A percentile compares a stretch with the other conserved stretches of the same genome.
Conservation (phyloP, 2,329 filamentous ascomycete genomes). For the Aaosphaeria arxii region DNA sequence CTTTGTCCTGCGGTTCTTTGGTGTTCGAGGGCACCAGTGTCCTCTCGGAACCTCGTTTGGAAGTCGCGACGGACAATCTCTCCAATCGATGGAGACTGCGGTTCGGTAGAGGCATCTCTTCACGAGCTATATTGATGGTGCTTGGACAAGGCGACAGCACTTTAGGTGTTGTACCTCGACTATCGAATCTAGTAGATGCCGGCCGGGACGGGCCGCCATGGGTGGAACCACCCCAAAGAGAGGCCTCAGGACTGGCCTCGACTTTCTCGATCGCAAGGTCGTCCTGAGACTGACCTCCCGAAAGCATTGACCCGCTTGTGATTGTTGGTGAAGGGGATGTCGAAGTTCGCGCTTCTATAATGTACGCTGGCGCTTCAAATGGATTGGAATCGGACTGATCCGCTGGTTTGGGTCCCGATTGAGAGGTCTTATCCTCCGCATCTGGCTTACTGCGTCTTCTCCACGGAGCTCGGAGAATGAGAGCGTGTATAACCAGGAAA, state of each 20-base stretch:
- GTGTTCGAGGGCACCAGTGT: constrained; percentile 10
- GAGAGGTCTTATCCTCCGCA: too few species aligned
- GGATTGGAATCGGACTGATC: too few species aligned
- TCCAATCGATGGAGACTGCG: not conserved
- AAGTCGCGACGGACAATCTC: constrained; percentile 2
- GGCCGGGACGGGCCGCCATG: constrained; percentile 13
- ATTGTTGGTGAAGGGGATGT: not conserved
- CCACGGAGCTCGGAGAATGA: constrained; percentile 21
- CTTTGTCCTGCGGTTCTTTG: constrained; percentile 15
- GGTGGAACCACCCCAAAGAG: constrained; percentile 17
- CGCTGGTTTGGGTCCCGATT: too few species aligned
- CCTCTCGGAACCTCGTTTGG: constrained; percentile 11
- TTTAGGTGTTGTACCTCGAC: constrained; percentile 18
- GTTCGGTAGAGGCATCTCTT: constrained; percentile 8
- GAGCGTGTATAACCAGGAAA: constrained; percentile 26
- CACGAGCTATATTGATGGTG: constrained; percentile 12
- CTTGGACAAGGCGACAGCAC: constrained; percentile 14
- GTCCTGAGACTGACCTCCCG: constrained; percentile 11
- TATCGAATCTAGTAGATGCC: constrained; percentile 21
- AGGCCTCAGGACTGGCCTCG: constrained; percentile 10
- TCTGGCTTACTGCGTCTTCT: constrained; percentile 4
- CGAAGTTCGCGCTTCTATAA: too few species aligned
- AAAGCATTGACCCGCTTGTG: not conserved
- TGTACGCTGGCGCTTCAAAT: too few species aligned
- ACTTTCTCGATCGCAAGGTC: constrained; percentile 22